phyloP scores from a whole-genome alignment of 768 basidiomycete species.

The Auricularia sp. region DNA sequence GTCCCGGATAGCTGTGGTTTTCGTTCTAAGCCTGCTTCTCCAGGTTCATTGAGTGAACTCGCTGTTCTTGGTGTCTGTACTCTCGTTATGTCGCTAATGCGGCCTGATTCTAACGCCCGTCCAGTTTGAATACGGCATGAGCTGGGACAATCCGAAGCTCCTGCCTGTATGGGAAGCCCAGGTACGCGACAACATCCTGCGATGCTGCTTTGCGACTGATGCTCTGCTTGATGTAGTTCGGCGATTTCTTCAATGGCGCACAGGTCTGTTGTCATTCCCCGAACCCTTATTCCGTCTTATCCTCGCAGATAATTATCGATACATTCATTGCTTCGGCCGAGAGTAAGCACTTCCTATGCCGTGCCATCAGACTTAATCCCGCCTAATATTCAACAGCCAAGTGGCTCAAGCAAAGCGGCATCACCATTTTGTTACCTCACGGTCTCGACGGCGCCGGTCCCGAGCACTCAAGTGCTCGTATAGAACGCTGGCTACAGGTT shows the following conservation, averaged over 20 bases:
- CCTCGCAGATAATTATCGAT: constrained; percentile 49
- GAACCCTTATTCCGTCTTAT: too few species aligned
- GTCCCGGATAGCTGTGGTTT: constrained; percentile 11
- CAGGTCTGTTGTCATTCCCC: constrained; percentile 30
- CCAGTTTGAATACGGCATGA: constrained; percentile 83
- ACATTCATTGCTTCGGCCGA: constrained; percentile 79
- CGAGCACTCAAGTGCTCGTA: constrained; percentile 80
- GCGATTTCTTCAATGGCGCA: constrained; percentile 90
- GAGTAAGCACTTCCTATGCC: constrained; percentile 35
- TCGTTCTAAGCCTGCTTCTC: neutral
- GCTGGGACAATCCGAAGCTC: constrained; percentile 76
- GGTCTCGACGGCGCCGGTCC: constrained; percentile 89
- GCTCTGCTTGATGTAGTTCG: constrained; percentile 40
- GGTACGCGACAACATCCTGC: constrained; percentile 24
- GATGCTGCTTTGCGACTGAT: neutral
- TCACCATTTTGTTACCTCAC: constrained; percentile 79
- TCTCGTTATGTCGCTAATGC: neutral
- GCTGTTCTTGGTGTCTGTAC: constrained; percentile 69
- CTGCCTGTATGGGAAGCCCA: constrained; percentile 91
- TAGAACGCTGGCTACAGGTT: constrained; percentile 88
- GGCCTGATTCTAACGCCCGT: constrained; percentile 2
- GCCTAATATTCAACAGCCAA: constrained; percentile 45
- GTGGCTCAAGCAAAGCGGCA: constrained; percentile 86
- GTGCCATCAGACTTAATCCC: neutral
- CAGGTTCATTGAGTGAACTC: constrained; percentile 82